Conservation (phyloP, 2,329 filamentous ascomycete species). For the Epicoccum sorghinum region DNA sequence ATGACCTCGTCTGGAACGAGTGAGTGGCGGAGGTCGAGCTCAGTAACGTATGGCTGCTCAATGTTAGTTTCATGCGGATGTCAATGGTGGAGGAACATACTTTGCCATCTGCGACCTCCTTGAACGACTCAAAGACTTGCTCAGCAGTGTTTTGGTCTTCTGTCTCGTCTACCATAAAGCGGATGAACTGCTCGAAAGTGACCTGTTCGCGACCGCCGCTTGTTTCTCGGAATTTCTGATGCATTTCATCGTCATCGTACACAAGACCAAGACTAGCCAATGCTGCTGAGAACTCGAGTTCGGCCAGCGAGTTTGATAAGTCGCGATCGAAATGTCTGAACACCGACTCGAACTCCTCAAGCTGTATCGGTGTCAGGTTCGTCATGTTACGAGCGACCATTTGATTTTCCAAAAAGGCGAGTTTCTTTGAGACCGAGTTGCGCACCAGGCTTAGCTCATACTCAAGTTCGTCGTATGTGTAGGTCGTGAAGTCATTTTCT, state of each 20-base stretch:
- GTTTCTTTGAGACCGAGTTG: slow-evolving; percentile 91
- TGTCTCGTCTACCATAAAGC: slow-evolving; percentile 98
- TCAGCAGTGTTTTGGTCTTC: slow-evolving; percentile 99
- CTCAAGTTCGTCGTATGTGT: slow-evolving; percentile 93
- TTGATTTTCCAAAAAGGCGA: slow-evolving; percentile 96
- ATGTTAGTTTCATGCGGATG: slow-evolving; percentile 14
- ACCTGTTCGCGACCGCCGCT: slow-evolving; percentile 79
- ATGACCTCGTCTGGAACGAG: slow-evolving; percentile 97
- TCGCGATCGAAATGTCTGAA: slow-evolving; percentile 98
- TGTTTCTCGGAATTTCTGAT: slow-evolving; percentile 90
- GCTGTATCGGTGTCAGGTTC: slow-evolving; percentile 94
- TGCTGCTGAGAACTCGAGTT: slow-evolving; percentile 94
- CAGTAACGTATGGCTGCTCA: slow-evolving; percentile 84
- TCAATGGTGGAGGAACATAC: slow-evolving; percentile 46
- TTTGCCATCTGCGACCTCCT: slow-evolving; percentile 96
- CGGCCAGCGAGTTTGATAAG: slow-evolving; percentile 84
- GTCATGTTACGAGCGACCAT: slow-evolving; percentile 99
- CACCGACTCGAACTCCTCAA: slow-evolving; percentile 98
- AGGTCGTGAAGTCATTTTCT: slow-evolving; percentile 99
- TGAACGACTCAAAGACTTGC: slow-evolving; percentile 97
- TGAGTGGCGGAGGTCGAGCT: slow-evolving; percentile 93
- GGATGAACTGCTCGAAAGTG: slow-evolving; percentile 97
- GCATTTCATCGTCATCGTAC: slow-evolving; percentile 98
- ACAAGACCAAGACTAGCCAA: slow-evolving; percentile 93
- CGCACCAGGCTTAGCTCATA: slow-evolving; percentile 94